These are phyloP conservation scores for Microcos paniculata DNA, from an alignment of 345 rosid genomes.

Conservation along the genomic window DNA sequence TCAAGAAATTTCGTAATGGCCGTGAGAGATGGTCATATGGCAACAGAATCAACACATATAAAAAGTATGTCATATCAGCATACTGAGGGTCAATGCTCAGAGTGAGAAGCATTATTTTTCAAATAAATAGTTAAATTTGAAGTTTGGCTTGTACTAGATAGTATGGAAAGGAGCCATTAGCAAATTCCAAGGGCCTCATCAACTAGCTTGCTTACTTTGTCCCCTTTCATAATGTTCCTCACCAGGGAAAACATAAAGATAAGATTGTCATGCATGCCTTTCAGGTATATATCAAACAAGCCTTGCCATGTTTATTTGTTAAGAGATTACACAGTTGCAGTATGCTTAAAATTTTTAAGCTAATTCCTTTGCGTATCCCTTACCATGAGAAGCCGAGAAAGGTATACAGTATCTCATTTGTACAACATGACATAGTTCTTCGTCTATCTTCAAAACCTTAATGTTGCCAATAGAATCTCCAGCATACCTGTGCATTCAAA, in stretches of 20 bases:
- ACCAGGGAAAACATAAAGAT: not conserved
- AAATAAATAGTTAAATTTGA: not conserved
- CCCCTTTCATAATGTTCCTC: not conserved
- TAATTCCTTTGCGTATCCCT: conserved; percentile 3
- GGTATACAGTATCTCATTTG: conserved; percentile 75
- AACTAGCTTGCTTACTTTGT: not conserved
- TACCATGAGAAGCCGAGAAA: conserved; percentile 70
- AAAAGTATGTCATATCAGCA: not conserved
- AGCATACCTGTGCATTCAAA: conserved; percentile 52
- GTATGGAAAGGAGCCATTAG: not conserved
- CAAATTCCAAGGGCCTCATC: not conserved
- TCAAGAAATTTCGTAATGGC: not conserved
- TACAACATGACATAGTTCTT: conserved; percentile 36
- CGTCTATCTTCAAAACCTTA: conserved; percentile 62
- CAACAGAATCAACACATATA: not conserved
- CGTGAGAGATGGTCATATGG: not conserved
- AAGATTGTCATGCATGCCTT: not conserved
- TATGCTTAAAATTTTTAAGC: conserved; percentile 3
- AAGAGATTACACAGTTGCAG: not conserved
- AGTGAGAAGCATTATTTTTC: not conserved
- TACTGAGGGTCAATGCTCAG: not conserved
- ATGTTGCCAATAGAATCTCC: conserved; percentile 82
- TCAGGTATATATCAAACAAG: not conserved
- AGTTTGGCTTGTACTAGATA: not conserved
- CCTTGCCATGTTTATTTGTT: conserved; percentile 3